phyloP scores from a whole-genome alignment of 2,329 filamentous ascomycete species.

The Botrytis sinoallii region DNA sequence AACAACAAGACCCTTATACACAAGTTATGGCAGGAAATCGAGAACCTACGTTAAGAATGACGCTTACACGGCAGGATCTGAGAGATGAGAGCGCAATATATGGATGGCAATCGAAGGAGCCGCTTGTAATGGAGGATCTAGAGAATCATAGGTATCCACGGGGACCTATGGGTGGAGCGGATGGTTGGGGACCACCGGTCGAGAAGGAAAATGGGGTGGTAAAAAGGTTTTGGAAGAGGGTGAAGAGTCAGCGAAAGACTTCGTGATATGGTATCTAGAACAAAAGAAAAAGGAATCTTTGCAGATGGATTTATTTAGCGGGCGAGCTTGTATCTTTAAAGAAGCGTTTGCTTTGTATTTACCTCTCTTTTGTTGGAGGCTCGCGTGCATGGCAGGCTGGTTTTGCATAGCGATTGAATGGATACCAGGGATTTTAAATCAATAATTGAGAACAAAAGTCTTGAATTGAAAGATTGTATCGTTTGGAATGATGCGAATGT shows the following conservation, averaged over 20 bases:
- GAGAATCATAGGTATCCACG: conserved; percentile 50
- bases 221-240: conserved; percentile 63
- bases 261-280: conserved; percentile 17
- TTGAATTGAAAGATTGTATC: neutral
- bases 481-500: neutral
- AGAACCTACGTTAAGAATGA: conserved; percentile 97
- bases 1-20: conserved; percentile 41
- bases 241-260: conserved; percentile 39
- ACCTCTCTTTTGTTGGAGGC: neutral
- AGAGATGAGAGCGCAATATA: conserved; percentile 72
- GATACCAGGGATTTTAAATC: neutral
- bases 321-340: conserved; percentile 1
- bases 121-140: conserved; percentile 54
- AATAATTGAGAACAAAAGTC: neutral
- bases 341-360: neutral
- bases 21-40: conserved; percentile 59
- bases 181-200: conserved; percentile 42
- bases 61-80: conserved; percentile 83
- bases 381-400: neutral
- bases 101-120: conserved; percentile 60
- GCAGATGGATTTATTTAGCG: conserved; percentile 18
- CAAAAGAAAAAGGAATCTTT: neutral
- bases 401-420: neutral
- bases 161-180: conserved; percentile 37
- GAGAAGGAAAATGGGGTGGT: conserved; percentile 53